These are phyloP conservation scores for Arthrinium phaeospermum DNA, from an alignment of 2,329 filamentous ascomycete species.

Conservation along the genomic window DNA sequence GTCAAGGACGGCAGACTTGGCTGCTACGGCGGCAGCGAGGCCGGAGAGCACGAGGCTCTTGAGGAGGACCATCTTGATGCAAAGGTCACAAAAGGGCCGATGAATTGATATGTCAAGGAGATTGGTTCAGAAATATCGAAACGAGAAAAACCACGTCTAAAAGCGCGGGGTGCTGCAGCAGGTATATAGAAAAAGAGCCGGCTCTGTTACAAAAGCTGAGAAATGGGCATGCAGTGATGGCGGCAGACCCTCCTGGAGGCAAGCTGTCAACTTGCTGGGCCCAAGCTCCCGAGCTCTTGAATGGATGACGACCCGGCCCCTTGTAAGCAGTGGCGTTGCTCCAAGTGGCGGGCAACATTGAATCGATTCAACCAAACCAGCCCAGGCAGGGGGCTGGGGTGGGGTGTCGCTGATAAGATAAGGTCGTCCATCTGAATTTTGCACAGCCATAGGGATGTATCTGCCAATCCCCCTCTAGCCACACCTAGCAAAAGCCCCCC, in stretches of 20 bases:
- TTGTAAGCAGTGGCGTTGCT: conserved; percentile 7
- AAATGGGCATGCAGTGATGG: neutral
- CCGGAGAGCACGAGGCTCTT: conserved; percentile 66
- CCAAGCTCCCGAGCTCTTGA: conserved; percentile 10
- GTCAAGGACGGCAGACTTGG: conserved; percentile 86
- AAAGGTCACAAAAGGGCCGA: neutral
- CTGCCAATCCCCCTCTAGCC: neutral
- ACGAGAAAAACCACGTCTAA: conserved; percentile 22
- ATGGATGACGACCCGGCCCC: conserved; percentile 1
- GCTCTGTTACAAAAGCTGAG: conserved; percentile 16
- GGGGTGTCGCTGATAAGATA: neutral
- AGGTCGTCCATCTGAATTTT: neutral
- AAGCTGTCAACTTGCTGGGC: conserved; percentile 10
- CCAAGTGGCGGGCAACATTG: neutral
- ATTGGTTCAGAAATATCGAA: neutral
- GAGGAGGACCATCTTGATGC: conserved; percentile 58
- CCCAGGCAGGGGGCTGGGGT: neutral
- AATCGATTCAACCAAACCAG: neutral
- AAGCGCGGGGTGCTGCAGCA: conserved; percentile 4
- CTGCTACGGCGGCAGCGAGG: conserved; percentile 61
- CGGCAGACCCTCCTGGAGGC: neutral
- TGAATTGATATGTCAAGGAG: neutral
- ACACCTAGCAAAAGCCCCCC: neutral
- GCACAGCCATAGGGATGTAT: neutral
- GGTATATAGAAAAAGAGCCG: conserved; percentile 10